These are phyloP conservation scores for Durotheca rogersii DNA, from an alignment of 495 filamentous ascomycete genomes.

Conservation along the genomic window DNA sequence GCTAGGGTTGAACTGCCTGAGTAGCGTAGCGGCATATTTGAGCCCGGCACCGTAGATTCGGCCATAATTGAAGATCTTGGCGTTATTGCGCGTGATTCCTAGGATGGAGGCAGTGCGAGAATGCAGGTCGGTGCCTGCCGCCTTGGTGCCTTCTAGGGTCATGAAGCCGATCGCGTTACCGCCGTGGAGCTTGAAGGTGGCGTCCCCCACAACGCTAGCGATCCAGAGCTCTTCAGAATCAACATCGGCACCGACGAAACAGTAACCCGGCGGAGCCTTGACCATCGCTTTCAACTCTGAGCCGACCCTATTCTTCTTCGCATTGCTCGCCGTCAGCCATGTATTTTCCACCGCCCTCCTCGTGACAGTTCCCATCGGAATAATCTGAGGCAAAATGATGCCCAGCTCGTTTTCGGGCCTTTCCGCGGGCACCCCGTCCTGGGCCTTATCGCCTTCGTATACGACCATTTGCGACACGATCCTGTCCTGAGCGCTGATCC, in stretches of 20 bases:
- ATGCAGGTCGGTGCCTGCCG: conserved; percentile 90
- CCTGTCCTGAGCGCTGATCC: conserved; percentile 91
- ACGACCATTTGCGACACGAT: conserved; percentile 94
- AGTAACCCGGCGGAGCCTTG: conserved; percentile 84
- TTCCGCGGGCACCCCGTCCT: conserved; percentile 8
- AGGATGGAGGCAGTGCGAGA: conserved; percentile 89
- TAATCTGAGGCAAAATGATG: conserved; percentile 96
- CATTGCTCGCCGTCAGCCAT: conserved; percentile 97
- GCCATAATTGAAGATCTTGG: conserved; percentile 98
- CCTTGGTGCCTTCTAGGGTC: conserved; percentile 95
- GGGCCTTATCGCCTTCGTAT: conserved; percentile 64
- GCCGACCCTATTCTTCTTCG: conserved; percentile 90
- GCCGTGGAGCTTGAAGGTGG: conserved; percentile 89
- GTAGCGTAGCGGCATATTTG: conserved; percentile 85
- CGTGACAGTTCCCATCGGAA: conserved; percentile 99
- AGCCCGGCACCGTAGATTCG: conserved; percentile 96
- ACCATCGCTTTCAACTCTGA: conserved; percentile 98
- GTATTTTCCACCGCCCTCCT: conserved; percentile 95
- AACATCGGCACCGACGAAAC: conserved; percentile 95
- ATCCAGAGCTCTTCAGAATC: conserved; percentile 99
- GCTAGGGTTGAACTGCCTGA: conserved; percentile 88
- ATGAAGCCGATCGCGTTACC: conserved; percentile 98
- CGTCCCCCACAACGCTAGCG: conserved; percentile 90
- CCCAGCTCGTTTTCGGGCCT: conserved; percentile 43
- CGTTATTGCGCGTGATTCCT: conserved; percentile 89